Evolutionary conservation across 73 alveolate species (phyloP).

Genomic region (Effrenium voratum): DNA sequence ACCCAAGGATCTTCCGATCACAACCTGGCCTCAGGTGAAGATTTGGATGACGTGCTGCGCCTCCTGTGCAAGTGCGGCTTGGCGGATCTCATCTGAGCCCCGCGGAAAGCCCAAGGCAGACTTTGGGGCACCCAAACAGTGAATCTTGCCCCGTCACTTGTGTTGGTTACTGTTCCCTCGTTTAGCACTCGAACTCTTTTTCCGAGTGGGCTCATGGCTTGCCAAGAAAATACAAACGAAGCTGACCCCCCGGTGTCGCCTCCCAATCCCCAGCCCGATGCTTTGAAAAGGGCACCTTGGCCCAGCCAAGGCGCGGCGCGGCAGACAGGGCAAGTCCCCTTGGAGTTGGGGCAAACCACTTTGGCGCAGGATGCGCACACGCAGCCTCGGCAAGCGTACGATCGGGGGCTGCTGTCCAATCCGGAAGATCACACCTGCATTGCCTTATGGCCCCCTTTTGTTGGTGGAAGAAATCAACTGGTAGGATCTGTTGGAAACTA

Average conservation of each 20-base stretch:
- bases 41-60: constrained; percentile 73
- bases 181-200: too few species aligned
- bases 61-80: too few species aligned
- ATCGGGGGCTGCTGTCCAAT: neutral
- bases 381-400: constrained; percentile 37
- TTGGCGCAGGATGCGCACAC: constrained; percentile 76
- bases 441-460: neutral
- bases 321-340: constrained; percentile 79
- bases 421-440: neutral
- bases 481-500: too few species aligned
- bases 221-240: neutral
- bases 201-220: neutral
- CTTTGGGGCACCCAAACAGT: neutral
- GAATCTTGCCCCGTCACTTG: neutral
- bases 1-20: too few species aligned
- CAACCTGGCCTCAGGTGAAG: constrained; percentile 51
- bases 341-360: constrained; percentile 39
- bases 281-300: neutral
- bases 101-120: too few species aligned
- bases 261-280: neutral
- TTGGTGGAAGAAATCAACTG: too few species aligned
- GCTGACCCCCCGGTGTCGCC: neutral
- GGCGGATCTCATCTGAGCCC: too few species aligned
- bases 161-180: neutral
- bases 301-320: constrained; percentile 63